Percentiles rank a stretch among this genome's conserved stretches.
phyloP scores from a whole-genome alignment of 768 basidiomycete genomes.

The Leucocoprinus leucothites region DNA sequence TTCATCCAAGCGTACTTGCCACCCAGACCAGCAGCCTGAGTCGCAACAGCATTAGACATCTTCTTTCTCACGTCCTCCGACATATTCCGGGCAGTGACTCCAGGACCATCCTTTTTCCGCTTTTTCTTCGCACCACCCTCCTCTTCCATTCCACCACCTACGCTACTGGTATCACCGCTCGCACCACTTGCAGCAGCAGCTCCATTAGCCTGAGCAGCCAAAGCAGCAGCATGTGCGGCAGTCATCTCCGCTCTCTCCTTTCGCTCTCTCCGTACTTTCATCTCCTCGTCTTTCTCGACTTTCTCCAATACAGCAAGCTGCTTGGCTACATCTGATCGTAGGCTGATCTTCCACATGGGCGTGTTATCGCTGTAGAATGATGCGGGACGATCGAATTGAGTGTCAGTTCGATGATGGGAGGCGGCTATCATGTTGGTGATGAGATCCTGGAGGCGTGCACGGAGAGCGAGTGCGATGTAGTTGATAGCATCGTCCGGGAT shows the following conservation, averaged over 20 bases:
- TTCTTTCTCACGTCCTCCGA: constrained; percentile 90
- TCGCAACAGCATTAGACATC: constrained; percentile 87
- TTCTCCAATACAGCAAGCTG: constrained; percentile 74
- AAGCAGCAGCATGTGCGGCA: constrained; percentile 63
- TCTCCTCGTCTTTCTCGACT: constrained; percentile 82
- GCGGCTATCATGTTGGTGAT: constrained; percentile 67
- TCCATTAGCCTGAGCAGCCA: constrained; percentile 55
- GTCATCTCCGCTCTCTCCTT: constrained; percentile 75
- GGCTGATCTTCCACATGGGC: constrained; percentile 81
- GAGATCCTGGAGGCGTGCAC: constrained; percentile 69
- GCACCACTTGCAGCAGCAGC: constrained; percentile 24
- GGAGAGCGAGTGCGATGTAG: constrained; percentile 78
- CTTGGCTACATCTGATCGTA: constrained; percentile 78
- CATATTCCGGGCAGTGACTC: constrained; percentile 86
- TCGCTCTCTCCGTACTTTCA: constrained; percentile 66
- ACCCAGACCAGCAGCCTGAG: constrained; percentile 81
- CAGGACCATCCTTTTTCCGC: constrained; percentile 80
- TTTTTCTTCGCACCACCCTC: constrained; percentile 69
- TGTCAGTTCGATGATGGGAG: constrained; percentile 63
- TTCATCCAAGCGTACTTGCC: constrained; percentile 91
- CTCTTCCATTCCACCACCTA: constrained; percentile 11
- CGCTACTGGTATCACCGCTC: constrained; percentile 28
- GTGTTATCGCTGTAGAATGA: constrained; percentile 45
- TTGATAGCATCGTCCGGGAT: constrained; percentile 71
- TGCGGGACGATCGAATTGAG: constrained; percentile 65